These are phyloP conservation scores for Aspergillus sp. DNA, from an alignment of 2,329 filamentous ascomycete species.

Conservation along the genomic window DNA sequence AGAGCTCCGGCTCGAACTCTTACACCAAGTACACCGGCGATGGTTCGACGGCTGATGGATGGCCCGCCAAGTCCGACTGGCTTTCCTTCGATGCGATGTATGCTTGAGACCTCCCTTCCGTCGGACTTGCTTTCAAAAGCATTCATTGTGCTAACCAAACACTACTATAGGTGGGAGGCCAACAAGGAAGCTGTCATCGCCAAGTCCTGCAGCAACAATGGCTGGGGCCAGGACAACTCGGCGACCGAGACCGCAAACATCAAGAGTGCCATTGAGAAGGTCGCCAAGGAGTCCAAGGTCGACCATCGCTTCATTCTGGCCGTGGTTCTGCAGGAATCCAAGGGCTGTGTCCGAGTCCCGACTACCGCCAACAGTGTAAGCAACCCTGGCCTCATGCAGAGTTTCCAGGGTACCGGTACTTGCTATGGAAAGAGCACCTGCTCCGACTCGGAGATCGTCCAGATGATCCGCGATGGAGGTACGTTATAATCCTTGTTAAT, in stretches of 20 bases:
- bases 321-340: constrained; percentile 50
- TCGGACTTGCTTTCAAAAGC: no score
- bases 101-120: not conserved
- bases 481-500: not conserved
- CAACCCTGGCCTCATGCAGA: constrained; percentile 47
- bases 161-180: constrained; percentile 14
- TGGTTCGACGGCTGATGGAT: constrained; percentile 26
- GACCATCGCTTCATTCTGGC: constrained; percentile 49
- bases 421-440: constrained; percentile 39
- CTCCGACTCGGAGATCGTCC: constrained; percentile 29
- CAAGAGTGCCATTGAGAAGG: constrained; percentile 36
- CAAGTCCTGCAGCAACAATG: constrained; percentile 21
- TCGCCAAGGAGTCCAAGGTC: constrained; percentile 33
- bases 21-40: constrained; percentile 25
- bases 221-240: constrained; percentile 28
- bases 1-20: not conserved
- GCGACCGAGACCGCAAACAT: constrained; percentile 35
- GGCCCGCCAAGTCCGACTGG: constrained; percentile 27
- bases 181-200: constrained; percentile 16
- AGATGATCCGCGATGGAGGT: constrained; percentile 44
- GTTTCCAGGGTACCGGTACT: constrained; percentile 30
- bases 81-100: constrained; percentile 26
- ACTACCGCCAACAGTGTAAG: constrained; percentile 45
- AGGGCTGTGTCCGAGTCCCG: constrained; percentile 47
- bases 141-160: not conserved